A percentile compares a stretch with the other conserved stretches of the same genome.
Evolutionary conservation across 1,284 basidiomycete species (phyloP).

Genomic region (Rhodotorula mucilaginosa): DNA sequence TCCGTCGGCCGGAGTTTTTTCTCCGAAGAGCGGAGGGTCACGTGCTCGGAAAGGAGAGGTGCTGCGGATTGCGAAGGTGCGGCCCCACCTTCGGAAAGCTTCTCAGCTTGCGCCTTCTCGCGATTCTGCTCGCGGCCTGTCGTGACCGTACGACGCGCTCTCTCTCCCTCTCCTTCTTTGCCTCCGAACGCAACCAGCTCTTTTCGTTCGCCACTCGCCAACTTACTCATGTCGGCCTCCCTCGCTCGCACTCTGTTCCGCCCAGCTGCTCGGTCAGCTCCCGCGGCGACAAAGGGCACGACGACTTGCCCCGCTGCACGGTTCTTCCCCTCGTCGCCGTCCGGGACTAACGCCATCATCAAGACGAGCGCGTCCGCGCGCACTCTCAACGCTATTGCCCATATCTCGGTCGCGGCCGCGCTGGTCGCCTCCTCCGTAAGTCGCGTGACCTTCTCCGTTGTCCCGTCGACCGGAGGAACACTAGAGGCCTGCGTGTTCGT

Average conservation of each 20-base stretch:
- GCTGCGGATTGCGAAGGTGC: too few species aligned
- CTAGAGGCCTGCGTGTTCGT: too few species aligned
- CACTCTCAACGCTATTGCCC: conserved; percentile 17
- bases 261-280: background rate
- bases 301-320: conserved; percentile 1
- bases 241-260: conserved; percentile 28
- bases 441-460: background rate
- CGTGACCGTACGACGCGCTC: background rate
- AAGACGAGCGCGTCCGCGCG: background rate
- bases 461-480: background rate
- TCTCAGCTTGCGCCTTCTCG: too few species aligned
- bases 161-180: background rate
- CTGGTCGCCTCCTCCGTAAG: conserved; percentile 15
- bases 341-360: background rate
- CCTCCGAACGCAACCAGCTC: background rate
- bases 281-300: background rate
- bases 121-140: too few species aligned
- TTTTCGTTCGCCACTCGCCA: background rate
- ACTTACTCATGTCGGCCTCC: conserved; percentile 16
- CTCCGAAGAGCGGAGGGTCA: too few species aligned
- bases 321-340: conserved; percentile 4
- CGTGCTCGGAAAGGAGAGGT: too few species aligned
- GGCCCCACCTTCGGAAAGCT: too few species aligned
- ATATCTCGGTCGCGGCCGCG: conserved; percentile 12
- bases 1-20: too few species aligned